phyloP scores from a whole-genome alignment of 164 flowering plant species.

The Nymphaea thermarum region DNA sequence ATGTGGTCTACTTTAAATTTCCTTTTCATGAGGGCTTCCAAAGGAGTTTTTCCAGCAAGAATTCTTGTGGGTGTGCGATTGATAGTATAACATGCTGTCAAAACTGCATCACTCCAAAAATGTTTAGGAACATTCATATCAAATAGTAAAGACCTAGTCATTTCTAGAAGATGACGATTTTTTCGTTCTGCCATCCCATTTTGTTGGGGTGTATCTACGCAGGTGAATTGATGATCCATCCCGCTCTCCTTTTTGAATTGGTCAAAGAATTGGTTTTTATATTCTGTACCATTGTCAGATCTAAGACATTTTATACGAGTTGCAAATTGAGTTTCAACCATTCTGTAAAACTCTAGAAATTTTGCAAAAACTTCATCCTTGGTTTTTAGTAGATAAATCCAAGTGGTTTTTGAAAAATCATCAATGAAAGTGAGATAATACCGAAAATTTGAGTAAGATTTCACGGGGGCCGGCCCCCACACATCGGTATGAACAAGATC shows the following conservation, averaged over 20 bases:
- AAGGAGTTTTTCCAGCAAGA: no score
- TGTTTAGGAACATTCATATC: not conserved
- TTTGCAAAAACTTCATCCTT: not conserved
- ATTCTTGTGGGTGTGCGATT: no score
- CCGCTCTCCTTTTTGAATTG: not conserved
- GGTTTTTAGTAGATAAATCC: not conserved
- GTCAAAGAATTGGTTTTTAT: not conserved
- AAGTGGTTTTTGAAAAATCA: not conserved
- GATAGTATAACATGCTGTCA: not conserved
- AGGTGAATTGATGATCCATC: not conserved
- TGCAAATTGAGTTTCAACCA: not conserved
- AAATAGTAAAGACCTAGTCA: not conserved
- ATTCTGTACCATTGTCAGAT: not conserved
- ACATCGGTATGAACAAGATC: not conserved
- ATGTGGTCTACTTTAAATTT: no score
- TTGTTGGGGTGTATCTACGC: not conserved
- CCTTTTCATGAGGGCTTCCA: no score
- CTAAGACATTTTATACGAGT: not conserved
- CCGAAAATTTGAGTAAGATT: not conserved
- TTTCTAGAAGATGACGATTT: conserved; percentile 2
- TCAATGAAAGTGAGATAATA: not conserved
- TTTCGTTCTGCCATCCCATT: conserved; percentile 1
- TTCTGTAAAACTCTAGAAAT: not conserved
- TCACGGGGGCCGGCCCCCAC: not conserved
- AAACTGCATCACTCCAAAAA: conserved; percentile 2